Evolutionary conservation across 2,329 filamentous ascomycete genomes (phyloP).

Genomic region (Volutella citrinella): DNA sequence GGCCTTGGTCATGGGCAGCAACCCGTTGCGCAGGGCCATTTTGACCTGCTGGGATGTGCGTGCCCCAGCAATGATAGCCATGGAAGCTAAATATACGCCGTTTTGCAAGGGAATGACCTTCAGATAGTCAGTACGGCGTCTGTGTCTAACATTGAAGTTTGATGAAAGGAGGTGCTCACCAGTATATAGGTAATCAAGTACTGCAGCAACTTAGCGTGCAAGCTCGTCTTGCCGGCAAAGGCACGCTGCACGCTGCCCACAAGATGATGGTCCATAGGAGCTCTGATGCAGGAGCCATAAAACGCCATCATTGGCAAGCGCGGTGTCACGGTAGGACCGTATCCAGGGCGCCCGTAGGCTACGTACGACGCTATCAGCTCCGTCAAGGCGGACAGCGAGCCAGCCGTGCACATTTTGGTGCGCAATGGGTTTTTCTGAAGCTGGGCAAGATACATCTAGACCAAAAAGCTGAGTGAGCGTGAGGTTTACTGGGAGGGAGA

Average conservation of each 20-base stretch:
- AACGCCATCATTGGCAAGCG: constrained; percentile 14
- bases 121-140: no score
- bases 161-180: background rate
- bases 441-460: constrained; percentile 11
- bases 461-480: no score
- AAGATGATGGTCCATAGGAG: constrained; percentile 10
- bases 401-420: constrained; percentile 10
- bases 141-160: no score
- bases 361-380: constrained; percentile 9
- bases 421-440: constrained; percentile 9
- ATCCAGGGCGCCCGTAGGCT: constrained; percentile 8
- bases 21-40: constrained; percentile 4
- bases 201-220: background rate
- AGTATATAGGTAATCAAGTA: constrained; percentile 1
- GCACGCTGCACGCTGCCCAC: constrained; percentile 6
- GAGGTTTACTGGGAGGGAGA: no score
- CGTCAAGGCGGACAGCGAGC: constrained; percentile 8
- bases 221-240: constrained; percentile 1
- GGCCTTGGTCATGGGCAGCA: constrained; percentile 10
- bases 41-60: constrained; percentile 7
- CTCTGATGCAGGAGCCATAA: constrained; percentile 10
- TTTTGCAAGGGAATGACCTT: constrained; percentile 14
- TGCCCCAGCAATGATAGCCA: constrained; percentile 13
- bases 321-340: constrained; percentile 10
- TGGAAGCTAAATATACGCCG: constrained; percentile 10